phyloP scores from a whole-genome alignment of 768 basidiomycete genomes.

The Rhizopogon rudus region DNA sequence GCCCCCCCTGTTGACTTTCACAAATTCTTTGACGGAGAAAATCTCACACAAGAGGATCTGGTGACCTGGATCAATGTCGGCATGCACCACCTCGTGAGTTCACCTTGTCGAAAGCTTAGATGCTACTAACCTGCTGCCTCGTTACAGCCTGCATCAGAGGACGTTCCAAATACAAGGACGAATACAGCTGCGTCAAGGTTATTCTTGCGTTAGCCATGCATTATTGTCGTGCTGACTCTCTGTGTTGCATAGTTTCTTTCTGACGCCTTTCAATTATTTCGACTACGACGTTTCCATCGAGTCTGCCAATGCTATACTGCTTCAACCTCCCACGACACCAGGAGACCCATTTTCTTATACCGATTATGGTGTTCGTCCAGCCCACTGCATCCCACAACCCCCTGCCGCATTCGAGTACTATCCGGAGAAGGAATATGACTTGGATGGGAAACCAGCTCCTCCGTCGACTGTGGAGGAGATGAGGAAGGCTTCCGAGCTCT shows the following conservation, averaged over 20 bases:
- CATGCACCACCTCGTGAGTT: slow-evolving; percentile 54
- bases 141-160: slow-evolving; percentile 54
- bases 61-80: slow-evolving; percentile 66
- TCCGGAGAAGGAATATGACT: slow-evolving; percentile 28
- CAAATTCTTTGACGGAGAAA: slow-evolving; percentile 61
- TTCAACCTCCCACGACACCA: slow-evolving; percentile 32
- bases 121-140: neutral
- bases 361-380: slow-evolving; percentile 46
- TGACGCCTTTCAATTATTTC: slow-evolving; percentile 63
- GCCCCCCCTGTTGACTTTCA: slow-evolving; percentile 52
- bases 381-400: slow-evolving; percentile 33
- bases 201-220: neutral
- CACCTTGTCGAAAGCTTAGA: neutral
- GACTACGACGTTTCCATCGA: slow-evolving; percentile 61
- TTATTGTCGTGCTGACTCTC: neutral
- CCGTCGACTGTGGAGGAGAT: slow-evolving; percentile 32
- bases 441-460: slow-evolving; percentile 25
- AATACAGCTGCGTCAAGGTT: slow-evolving; percentile 54
- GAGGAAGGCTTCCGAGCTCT: slow-evolving; percentile 34
- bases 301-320: slow-evolving; percentile 47
- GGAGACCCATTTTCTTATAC: slow-evolving; percentile 39
- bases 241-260: slow-evolving; percentile 38
- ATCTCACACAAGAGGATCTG: slow-evolving; percentile 57
- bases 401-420: slow-evolving; percentile 37
- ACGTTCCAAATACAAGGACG: slow-evolving; percentile 56